Base-by-base conservation (phyloP, 2,329 filamentous ascomycete genomes). In the Fusarium cicatricum region DNA sequence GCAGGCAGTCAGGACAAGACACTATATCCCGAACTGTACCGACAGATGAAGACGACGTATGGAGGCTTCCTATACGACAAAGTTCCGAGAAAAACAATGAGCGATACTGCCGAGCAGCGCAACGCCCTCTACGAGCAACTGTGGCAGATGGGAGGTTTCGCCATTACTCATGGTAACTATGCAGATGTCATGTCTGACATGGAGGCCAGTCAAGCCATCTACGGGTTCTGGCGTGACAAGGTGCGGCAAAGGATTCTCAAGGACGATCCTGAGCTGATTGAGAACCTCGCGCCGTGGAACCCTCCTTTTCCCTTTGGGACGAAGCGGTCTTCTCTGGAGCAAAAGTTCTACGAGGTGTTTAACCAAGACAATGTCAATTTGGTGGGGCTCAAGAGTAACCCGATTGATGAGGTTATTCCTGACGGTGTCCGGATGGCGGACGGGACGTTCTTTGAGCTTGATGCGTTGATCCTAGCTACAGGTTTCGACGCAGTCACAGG, bases 381-480 rank as follows among this genome's bases (percentile, higher is more conserved):
- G 15, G 50, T 58, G 26, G 55, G 50, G 10, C 33, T 67, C 0
- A 52, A 49, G 11, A 61, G 65, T 19, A 44, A 58, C 4, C 58
- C 61, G 0, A 66, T 66, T 11, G 65, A 69, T 4, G 61, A 66
- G 4, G 67, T 81, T 17, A 74, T 70, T 0, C 63, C 70, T 3
- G 71, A 62, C 0, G 79, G 78, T 0, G 70, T 81, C 39, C 59
- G 60, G 19, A 71, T 72, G 0, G 10, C n/a, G 1, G 71, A 74
- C 15, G 73, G 74, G 3, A 72, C 70, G 1, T 59, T 72, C 2
- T 58, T 74, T 31, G 56, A 59, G 11, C 55, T 72, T 5, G 78
- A 80, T 48, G 67, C 75, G 7, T 59, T 80, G 29, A 69, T 75
- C 48, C 69, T 77, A 34, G 60, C 58, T 6, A 64, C 60, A 1